Evolutionary conservation across 2,329 filamentous ascomycete species (phyloP), one percentile per base, ranked within the genome.

Genomic region (Zymoseptoria pseudotritici): DNA sequence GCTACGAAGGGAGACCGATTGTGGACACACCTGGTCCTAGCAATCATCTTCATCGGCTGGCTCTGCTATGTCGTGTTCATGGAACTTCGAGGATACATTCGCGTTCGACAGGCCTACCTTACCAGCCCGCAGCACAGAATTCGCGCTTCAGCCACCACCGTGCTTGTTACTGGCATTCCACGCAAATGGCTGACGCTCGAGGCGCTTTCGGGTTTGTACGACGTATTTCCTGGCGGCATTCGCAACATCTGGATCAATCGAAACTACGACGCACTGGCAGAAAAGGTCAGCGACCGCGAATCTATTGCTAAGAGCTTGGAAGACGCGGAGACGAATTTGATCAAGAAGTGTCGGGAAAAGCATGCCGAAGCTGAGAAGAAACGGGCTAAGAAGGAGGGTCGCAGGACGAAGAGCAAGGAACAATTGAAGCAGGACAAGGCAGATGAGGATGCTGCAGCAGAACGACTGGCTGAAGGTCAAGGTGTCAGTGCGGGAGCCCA

Each of bases 171-270:
- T 64, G 88, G 88, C 10, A 96, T 99, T 56, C 94, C 94, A 1
- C 79, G 83, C 50, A 96, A 95, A 70, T 99, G 94, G 94, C 84
- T 96, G 7, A 91, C 84, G 2, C 83, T 90, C 54, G 86, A 96
- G 52, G 90, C 90, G 0, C 81, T 99, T 4, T 83, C 86, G 60
- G 88, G 88, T 0, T 80, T 99, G 0, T 99, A 95, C 69, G 94
- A 99, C 72, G 92, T 97, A 1, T 97, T 97, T 67, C 94, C 94
- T 0, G 94, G 94, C 20, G 94, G 94, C 29, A 88, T 99, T 70
- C 85, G 90, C 61, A 97, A 97, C 67, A 89, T 99, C 53, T 99
- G 93, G 92, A 86, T 99, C 68, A 99, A 97, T 61, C 85, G 93
- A 62, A 90, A 99, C 71, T 87, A 91, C 66, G 90, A 92, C 51